phyloP scores from a whole-genome alignment of 768 basidiomycete species.

The Suillus discolor region DNA sequence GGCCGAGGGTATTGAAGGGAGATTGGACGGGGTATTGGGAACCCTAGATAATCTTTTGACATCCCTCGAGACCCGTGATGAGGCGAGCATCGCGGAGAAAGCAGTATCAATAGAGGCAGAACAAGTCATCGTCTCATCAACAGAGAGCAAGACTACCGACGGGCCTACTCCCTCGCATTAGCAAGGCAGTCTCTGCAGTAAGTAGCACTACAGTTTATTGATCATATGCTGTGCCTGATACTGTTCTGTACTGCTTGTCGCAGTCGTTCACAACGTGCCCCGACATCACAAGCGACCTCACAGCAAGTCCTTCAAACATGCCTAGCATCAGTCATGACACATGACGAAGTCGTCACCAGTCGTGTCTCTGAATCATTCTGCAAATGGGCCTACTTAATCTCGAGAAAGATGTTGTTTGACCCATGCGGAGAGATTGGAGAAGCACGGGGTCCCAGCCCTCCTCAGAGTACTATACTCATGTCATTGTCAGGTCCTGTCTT shows the following conservation, averaged over 20 bases:
- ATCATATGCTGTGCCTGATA: not conserved
- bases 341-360: not conserved
- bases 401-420: not conserved
- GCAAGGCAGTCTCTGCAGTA: not conserved
- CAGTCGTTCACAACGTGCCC: not conserved
- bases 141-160: not conserved
- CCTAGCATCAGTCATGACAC: not conserved
- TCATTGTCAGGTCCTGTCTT: not conserved
- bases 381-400: not conserved
- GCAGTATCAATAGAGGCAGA: not conserved
- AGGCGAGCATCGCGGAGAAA: slow-evolving; percentile 4
- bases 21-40: slow-evolving; percentile 61
- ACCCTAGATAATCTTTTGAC: slow-evolving; percentile 58
- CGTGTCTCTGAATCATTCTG: not conserved
- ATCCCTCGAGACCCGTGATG: slow-evolving; percentile 37
- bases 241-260: too few relatives aligned
- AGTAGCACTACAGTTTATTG: not conserved
- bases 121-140: not conserved
- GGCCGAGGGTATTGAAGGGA: slow-evolving; percentile 62
- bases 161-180: not conserved
- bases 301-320: not conserved
- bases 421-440: not conserved
- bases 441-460: not conserved
- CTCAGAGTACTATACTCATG: not conserved
- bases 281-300: not conserved